A percentile compares a stretch with the other conserved stretches of the same genome.
phyloP scores from a whole-genome alignment of 2,329 filamentous ascomycete genomes.

The Fusarium oxysporum region DNA sequence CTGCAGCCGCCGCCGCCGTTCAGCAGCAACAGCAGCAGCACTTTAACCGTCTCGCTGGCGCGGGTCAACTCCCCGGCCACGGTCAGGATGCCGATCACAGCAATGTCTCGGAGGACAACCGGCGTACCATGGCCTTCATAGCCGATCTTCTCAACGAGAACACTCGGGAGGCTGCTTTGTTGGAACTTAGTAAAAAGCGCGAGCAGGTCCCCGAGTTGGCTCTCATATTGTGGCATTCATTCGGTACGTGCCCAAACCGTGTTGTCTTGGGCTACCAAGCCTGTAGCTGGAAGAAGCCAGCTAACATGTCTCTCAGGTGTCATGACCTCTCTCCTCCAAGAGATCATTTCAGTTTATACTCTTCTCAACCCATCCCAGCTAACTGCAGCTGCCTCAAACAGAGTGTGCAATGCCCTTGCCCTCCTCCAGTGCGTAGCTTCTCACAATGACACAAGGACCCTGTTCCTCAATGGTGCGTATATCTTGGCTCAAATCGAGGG shows the following conservation, averaged over 20 bases:
- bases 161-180: constrained; percentile 87
- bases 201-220: constrained; percentile 98
- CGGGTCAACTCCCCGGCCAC: constrained; percentile 59
- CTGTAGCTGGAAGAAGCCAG: constrained; percentile 17
- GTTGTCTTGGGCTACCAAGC: constrained; percentile 11
- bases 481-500: neutral
- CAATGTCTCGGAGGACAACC: constrained; percentile 87
- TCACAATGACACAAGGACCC: constrained; percentile 92
- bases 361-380: constrained; percentile 96
- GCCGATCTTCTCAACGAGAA: constrained; percentile 89
- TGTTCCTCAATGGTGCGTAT: constrained; percentile 88
- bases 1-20: constrained; percentile 61
- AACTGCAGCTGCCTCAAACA: constrained; percentile 95
- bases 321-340: constrained; percentile 96
- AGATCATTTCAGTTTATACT: constrained; percentile 99
- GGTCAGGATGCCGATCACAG: constrained; percentile 70
- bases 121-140: constrained; percentile 91
- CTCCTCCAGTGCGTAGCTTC: constrained; percentile 97
- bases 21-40: constrained; percentile 69
- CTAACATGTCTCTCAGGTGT: constrained; percentile 71
- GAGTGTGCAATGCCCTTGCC: constrained; percentile 96
- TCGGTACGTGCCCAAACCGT: constrained; percentile 71
- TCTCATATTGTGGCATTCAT: constrained; percentile 97
- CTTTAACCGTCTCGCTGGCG: constrained; percentile 76
- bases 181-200: constrained; percentile 98